Base-by-base conservation (phyloP, 306 rosid species). In the Comarum palustre region DNA sequence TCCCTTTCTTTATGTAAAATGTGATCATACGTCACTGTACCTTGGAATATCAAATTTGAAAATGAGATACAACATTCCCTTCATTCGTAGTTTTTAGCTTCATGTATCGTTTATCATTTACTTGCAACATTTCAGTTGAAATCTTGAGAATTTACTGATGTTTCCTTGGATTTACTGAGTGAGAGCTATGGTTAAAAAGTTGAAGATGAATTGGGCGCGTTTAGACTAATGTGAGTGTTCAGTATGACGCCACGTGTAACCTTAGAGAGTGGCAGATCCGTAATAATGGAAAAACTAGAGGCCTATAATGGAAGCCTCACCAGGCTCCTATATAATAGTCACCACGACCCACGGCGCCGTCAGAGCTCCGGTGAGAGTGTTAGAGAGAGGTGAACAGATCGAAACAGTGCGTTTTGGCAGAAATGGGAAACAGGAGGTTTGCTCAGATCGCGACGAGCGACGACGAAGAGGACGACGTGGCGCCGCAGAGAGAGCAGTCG, bases 341-440 rank as follows among this genome's bases (percentile, higher is more conserved):
- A 31, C 39, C 46, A 1, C 66, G 31, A 38, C 60, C 55, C 77
- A 10, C 31, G 34, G 64, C 73, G 74, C 61, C 55, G 32, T 29
- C 34, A 15, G 34, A 31, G 34, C 34, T 31, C 34, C 34, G 1
- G 14, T 16, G 32, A 54, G 59, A 31, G 34, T 31, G 34, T 31
- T 31, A 31, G 75, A 8, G 54, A 29, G 50, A 36, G 65, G 24
- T 6, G 59, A 20, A 7, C 13, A n/a, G 13, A 24, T 24, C 29
- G 34, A 70, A 77, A 62, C 76, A 67, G 36, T 36, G 51, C 66
- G 78, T 20, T 59, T 50, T 5, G 5, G 58, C 5, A 20, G 43
- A 25, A 77, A 91, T 94, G 99, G 88, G 92, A 52, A 88, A 89
- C 75, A 81, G 96, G 4, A 89, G 99, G 69, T 87, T 91, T 59